A percentile compares a stretch with the other conserved stretches of the same genome.
Evolutionary conservation across 495 filamentous ascomycete genomes (phyloP).

Genomic region (Rhypophila decipiens): DNA sequence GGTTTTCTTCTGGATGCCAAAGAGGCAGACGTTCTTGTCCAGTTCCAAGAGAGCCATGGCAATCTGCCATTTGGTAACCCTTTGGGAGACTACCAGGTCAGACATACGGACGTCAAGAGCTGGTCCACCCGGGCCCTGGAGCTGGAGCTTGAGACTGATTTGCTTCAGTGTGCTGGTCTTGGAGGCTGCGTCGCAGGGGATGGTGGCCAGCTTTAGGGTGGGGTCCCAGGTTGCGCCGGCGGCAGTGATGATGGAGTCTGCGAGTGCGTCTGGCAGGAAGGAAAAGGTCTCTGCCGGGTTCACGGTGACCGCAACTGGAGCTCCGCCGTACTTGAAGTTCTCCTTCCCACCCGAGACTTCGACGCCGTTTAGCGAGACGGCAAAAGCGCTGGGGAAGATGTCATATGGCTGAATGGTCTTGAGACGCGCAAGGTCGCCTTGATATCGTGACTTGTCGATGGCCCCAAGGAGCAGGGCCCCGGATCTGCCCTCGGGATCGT

Average conservation of each 20-base stretch:
- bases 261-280: constrained; percentile 61
- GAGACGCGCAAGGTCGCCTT: constrained; percentile 59
- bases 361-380: constrained; percentile 53
- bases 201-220: constrained; percentile 39
- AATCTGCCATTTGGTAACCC: too few relatives aligned
- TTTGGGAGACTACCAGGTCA: constrained; percentile 55
- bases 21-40: constrained; percentile 42
- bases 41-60: too few relatives aligned
- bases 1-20: constrained; percentile 52
- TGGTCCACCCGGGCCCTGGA: constrained; percentile 41
- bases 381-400: constrained; percentile 49
- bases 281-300: constrained; percentile 64
- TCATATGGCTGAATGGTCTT: constrained; percentile 26
- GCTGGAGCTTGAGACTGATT: constrained; percentile 53
- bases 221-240: constrained; percentile 47
- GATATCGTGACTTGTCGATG: constrained; percentile 67
- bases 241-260: constrained; percentile 48
- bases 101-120: constrained; percentile 59
- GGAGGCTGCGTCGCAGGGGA: constrained; percentile 58
- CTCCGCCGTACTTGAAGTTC: constrained; percentile 43
- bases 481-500: constrained; percentile 54
- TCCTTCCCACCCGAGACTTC: constrained; percentile 20
- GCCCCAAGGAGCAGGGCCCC: constrained; percentile 80
- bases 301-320: constrained; percentile 52
- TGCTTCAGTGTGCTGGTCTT: too few relatives aligned